Evolutionary conservation across 768 basidiomycete genomes (phyloP), one percentile per base, ranked within the genome.

Genomic region (Cubamyces sp.): DNA sequence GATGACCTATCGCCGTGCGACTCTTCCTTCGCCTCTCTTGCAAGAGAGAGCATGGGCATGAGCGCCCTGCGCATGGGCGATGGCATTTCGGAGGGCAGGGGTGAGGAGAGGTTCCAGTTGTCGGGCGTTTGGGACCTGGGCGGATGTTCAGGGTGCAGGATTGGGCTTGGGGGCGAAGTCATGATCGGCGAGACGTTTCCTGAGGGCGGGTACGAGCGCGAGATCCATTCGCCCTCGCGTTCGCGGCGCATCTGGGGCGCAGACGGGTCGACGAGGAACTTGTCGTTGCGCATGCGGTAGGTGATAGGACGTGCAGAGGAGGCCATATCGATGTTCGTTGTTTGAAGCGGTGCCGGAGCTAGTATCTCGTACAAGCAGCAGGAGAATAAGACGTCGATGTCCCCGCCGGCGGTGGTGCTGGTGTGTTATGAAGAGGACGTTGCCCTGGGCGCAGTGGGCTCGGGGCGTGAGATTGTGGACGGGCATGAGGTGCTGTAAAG

Each of bases 91-190:
- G 63, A 64, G 6, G 54, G 6, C 23, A 59, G 54, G n/a, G 62
- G 62, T 3, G 63, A 64, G 28, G 63, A 64, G 54, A 64, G 63
- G 11, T 46, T 64, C 63, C 63, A 64, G 47, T 42, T 47, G 57
- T 64, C 63, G 0, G 63, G 63, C 4, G 63, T 60, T 16, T 55
- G 56, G 18, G 63, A 54, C 12, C 63, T 40, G 23, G 57, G 55
- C 15, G 62, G 62, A 16, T 58, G 57, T 28, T 64, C 57, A 14
- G 63, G 63, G 16, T 55, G 63, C 11, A 59, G 41, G 54, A 56
- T 15, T n/a, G 63, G 63, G 34, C 63, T 64, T 16, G 63, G 58
- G 3, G 63, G 63, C 1, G 57, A 51, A 7, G 46, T 42, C 57
- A 59, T 54, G 52, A 45, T 39, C 9, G 62, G 62, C n/a, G 62